A percentile compares a stretch with the other conserved stretches of the same genome.
phyloP scores from a whole-genome alignment of 352 stramenopile genomes.

The Phytophthora ramorum region DNA sequence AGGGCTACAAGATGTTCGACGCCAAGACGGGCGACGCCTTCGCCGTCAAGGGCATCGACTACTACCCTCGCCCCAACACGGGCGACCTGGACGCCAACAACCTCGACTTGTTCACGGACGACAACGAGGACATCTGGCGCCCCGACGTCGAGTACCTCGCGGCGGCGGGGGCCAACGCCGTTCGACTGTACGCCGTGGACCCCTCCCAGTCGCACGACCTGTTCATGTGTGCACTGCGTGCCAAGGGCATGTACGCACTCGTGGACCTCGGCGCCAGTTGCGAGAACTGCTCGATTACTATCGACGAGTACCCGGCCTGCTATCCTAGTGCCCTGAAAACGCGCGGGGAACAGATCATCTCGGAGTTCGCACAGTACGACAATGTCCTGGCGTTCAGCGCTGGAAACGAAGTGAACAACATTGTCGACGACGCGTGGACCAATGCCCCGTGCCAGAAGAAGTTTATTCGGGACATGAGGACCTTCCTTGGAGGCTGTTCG shows the following conservation, averaged over 20 bases:
- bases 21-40: conserved; percentile 74
- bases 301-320: conserved; percentile 56
- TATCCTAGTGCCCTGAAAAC: conserved; percentile 70
- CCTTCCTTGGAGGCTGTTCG: conserved; percentile 63
- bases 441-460: conserved; percentile 92
- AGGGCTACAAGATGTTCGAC: conserved; percentile 85
- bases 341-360: conserved; percentile 80
- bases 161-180: conserved; percentile 70
- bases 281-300: conserved; percentile 64
- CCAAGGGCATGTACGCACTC: conserved; percentile 81
- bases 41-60: conserved; percentile 80
- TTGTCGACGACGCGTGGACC: conserved; percentile 39
- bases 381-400: conserved; percentile 84
- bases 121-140: conserved; percentile 70
- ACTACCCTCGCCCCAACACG: conserved; percentile 87
- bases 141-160: conserved; percentile 71
- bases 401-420: conserved; percentile 88
- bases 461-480: conserved; percentile 86
- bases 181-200: conserved; percentile 88
- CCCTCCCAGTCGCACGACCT: conserved; percentile 83
- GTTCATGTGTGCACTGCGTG: conserved; percentile 87
- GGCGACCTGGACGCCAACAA: conserved; percentile 77
- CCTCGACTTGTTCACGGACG: conserved; percentile 87
- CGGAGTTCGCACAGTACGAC: conserved; percentile 84
- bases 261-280: conserved; percentile 71